These are phyloP conservation scores for Yamadazyma oceani DNA, from an alignment of 1,139 yeast genomes.

Conservation along the genomic window DNA sequence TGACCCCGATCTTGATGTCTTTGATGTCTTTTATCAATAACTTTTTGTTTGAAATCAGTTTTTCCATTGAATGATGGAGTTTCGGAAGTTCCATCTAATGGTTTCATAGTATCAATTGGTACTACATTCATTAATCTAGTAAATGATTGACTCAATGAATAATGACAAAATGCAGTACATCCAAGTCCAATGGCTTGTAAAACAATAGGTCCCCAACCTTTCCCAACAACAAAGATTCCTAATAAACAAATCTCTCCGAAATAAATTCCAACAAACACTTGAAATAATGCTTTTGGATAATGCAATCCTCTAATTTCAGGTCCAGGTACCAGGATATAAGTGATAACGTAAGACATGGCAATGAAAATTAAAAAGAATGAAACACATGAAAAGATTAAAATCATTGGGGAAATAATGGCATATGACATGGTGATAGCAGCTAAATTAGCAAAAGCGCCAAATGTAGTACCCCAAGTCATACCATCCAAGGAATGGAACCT, in stretches of 20 bases:
- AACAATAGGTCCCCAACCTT: slow-evolving; percentile 93
- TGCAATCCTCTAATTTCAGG: slow-evolving; percentile 80
- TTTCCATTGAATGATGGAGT: slow-evolving; percentile 54
- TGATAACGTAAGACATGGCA: slow-evolving; percentile 77
- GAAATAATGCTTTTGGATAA: slow-evolving; percentile 86
- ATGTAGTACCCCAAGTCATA: slow-evolving; percentile 84
- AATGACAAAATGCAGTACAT: slow-evolving; percentile 66
- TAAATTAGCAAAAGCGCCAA: slow-evolving; percentile 82
- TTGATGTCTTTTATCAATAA: slow-evolving; percentile 24
- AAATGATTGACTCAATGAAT: slow-evolving; percentile 61
- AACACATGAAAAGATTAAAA: slow-evolving; percentile 64
- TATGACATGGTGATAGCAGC: slow-evolving; percentile 79
- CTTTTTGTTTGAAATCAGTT: slow-evolving; percentile 37
- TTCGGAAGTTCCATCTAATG: slow-evolving; percentile 65
- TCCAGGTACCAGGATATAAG: slow-evolving; percentile 61
- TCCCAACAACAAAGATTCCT: slow-evolving; percentile 85
- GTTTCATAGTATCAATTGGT: slow-evolving; percentile 69
- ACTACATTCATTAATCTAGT: slow-evolving; percentile 56
- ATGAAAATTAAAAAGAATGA: slow-evolving; percentile 73
- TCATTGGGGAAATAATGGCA: slow-evolving; percentile 76
- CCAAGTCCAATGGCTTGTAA: slow-evolving; percentile 66
- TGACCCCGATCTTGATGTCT: slow-evolving; percentile 12
- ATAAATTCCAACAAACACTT: slow-evolving; percentile 84
- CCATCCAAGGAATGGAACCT: slow-evolving; percentile 64
- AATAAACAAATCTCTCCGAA: slow-evolving; percentile 82